These are phyloP conservation scores for Populus pruinosa DNA, from an alignment of 345 rosid species.

Conservation along the genomic window DNA sequence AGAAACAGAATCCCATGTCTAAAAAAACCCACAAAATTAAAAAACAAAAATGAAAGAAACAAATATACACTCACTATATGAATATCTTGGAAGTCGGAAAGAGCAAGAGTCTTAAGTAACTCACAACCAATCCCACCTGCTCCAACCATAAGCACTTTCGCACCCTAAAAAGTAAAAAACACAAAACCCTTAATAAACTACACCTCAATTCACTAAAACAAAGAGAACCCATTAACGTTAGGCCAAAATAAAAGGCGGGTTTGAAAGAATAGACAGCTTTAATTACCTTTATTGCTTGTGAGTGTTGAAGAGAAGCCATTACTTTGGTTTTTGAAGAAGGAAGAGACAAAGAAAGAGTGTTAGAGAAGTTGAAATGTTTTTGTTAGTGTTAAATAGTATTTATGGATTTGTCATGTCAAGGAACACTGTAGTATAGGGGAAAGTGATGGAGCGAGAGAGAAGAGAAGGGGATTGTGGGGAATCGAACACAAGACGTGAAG, in stretches of 20 bases:
- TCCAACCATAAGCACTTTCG: constrained; percentile 98
- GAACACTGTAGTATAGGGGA: neutral
- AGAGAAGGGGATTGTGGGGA: constrained; percentile 20
- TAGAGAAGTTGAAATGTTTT: neutral
- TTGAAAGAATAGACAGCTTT: neutral
- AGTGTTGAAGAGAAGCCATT: constrained; percentile 55
- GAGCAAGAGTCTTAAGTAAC: constrained; percentile 92
- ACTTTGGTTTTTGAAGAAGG: neutral
- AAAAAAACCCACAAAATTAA: neutral
- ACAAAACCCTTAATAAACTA: constrained; percentile 9
- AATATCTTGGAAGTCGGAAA: constrained; percentile 84
- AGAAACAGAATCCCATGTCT: neutral
- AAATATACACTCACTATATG: constrained; percentile 67
- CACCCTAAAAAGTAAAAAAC: constrained; percentile 45
- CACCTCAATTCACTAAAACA: neutral
- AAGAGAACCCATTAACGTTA: neutral
- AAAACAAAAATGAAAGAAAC: neutral
- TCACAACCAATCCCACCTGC: constrained; percentile 99
- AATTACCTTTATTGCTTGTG: constrained; percentile 56
- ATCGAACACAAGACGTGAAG: constrained; percentile 41
- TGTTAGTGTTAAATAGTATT: neutral
- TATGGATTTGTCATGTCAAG: neutral
- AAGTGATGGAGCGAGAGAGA: constrained; percentile 3
- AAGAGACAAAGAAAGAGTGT: neutral
- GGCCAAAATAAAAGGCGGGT: neutral